Conservation (phyloP, 495 filamentous ascomycete species). For the Saxophila tyrrhenica region DNA sequence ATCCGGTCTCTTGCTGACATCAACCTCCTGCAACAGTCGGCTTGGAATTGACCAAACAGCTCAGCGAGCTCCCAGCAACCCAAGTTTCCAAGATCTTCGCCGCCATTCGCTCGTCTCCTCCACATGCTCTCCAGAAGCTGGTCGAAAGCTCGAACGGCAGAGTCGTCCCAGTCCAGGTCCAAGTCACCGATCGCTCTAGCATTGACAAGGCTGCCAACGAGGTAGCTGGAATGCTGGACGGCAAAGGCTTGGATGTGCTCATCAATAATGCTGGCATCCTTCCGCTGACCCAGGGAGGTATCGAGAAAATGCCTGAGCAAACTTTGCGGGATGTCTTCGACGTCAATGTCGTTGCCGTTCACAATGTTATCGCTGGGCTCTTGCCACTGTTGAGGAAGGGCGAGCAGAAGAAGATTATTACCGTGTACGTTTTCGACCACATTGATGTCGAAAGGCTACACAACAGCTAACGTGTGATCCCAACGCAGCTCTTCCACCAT, state of each 20-base stretch:
- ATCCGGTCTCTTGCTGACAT: too few relatives aligned
- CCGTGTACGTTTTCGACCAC: constrained; percentile 11
- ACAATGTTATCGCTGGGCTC: constrained; percentile 19
- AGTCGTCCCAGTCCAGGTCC: constrained; percentile 13
- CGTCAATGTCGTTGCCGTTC: constrained; percentile 17
- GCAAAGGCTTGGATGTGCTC: constrained; percentile 18
- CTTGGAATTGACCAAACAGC: constrained; percentile 28
- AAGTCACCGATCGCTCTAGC: constrained; percentile 7
- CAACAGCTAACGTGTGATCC: constrained; percentile 19
- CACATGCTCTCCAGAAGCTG: constrained; percentile 21
- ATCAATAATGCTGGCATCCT: constrained; percentile 20
- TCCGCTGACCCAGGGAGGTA: neutral
- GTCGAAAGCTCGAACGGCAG: constrained; percentile 9
- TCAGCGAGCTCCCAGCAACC: constrained; percentile 24
- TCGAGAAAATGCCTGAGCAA: constrained; percentile 8
- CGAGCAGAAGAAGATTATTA: constrained; percentile 18
- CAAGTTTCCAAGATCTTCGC: constrained; percentile 23
- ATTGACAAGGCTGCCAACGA: constrained; percentile 12
- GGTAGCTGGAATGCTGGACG: constrained; percentile 3
- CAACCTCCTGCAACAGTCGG: constrained; percentile 29
- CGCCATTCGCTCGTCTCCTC: constrained; percentile 24
- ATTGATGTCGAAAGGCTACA: too few relatives aligned
- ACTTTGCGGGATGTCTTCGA: constrained; percentile 9
- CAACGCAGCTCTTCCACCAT: constrained; percentile 2
- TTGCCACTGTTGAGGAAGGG: constrained; percentile 14